Base-by-base conservation (phyloP, 768 basidiomycete species). In the Trametes cinnabarina region DNA sequence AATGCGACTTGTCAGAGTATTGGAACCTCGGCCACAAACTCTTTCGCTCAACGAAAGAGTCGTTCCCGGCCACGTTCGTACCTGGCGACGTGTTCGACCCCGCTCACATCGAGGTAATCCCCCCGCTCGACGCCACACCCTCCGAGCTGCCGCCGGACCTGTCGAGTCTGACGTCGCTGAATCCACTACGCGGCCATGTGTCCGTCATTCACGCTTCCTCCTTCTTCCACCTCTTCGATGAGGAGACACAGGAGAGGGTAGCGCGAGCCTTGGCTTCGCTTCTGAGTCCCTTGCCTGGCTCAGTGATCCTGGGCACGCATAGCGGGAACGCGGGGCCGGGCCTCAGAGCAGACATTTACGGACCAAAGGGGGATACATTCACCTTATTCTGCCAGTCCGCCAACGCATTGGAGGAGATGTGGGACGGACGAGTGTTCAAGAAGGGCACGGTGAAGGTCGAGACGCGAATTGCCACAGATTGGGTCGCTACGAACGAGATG, bases 1-100 rank as follows among this genome's bases (percentile, higher is more conserved):
- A 10, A 22, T 11, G 19, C 19, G 20, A 11, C 4, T 19, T 9
- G 41, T 3, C 22, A 85, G 85, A 72, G 11, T 81, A 83, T 55
- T 86, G 84, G 84, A 73, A 81, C 10, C 72, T 78, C 9, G 85
- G 86, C 2, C 84, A 86, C 61, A 72, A 79, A 42, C 73, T 87
- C 22, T 88, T 86, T 69, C 74, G 68, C 44, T 76, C 80, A 2
- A 81, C 74, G 0, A 76, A 78, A 0, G 70, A 77, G 35, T 75
- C 79, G 0, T 86, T 82, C 66, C 80, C 82, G 8, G 80, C 75
- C 0, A 67, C 72, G 0, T 87, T 87, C 64, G 57, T 87, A 17
- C 68, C 73, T 14, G 87, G 85, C 2, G 77, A 88, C 55, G 73
- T 68, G 0, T 78, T 87, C 51, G 76, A 84, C 59, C 68, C 77